phyloP scores from a whole-genome alignment of 768 basidiomycete genomes.

The Asterophora lycoperdoides region DNA sequence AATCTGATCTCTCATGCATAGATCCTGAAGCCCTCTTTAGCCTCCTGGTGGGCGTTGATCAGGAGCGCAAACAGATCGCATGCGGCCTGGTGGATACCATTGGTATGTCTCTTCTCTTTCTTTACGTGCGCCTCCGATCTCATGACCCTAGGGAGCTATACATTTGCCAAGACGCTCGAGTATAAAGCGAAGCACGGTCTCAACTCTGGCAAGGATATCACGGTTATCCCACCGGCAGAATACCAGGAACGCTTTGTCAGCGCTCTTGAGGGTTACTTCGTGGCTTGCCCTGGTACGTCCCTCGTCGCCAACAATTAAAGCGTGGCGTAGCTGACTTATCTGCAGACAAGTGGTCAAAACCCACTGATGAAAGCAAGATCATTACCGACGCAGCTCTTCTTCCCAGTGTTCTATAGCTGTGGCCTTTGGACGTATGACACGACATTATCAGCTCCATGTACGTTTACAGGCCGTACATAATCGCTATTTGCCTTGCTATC shows the following conservation, averaged over 20 bases:
- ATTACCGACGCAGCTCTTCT: conserved; percentile 35
- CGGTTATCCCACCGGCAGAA: conserved; percentile 75
- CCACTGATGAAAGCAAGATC: conserved; percentile 35
- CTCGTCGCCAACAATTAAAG: not conserved
- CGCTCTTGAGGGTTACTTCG: conserved; percentile 70
- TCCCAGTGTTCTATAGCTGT: conserved; percentile 38
- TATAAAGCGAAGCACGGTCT: conserved; percentile 81
- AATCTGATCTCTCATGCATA: not conserved
- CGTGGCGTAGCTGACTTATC: not conserved
- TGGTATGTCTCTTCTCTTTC: conserved; percentile 32
- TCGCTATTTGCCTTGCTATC: not conserved
- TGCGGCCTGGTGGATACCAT: conserved; percentile 86
- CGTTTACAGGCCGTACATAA: conserved; percentile 1
- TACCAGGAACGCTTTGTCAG: conserved; percentile 75
- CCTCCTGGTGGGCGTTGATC: conserved; percentile 70
- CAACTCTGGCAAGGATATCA: conserved; percentile 67
- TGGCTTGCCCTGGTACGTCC: conserved; percentile 65
- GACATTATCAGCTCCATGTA: not conserved
- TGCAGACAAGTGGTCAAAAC: conserved; percentile 48
- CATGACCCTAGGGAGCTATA: conserved; percentile 58
- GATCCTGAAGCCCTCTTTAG: conserved; percentile 26
- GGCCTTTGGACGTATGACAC: not conserved
- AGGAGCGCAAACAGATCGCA: conserved; percentile 59
- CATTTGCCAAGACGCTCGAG: conserved; percentile 82
- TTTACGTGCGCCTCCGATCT: not conserved